Evolutionary conservation across 2,329 filamentous ascomycete genomes (phyloP).

Genomic region (Pseudogymnoascus sp.): DNA sequence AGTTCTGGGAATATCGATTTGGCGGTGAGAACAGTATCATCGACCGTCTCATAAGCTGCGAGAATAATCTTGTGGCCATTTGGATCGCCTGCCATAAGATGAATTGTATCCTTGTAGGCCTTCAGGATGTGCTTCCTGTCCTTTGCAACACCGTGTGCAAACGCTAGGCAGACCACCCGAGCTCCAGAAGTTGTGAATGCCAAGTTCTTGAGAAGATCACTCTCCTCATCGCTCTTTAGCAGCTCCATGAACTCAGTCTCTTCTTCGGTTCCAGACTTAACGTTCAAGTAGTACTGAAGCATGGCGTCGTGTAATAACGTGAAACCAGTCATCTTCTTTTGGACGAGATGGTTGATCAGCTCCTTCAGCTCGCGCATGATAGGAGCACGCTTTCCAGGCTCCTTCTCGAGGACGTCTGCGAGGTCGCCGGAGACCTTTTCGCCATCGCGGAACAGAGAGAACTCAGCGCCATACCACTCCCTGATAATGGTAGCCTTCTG

Average conservation of each 20-base stretch:
- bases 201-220: conserved; percentile 87
- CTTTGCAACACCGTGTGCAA: conserved; percentile 83
- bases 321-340: conserved; percentile 95
- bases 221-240: conserved; percentile 83
- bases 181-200: conserved; percentile 89
- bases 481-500: conserved; percentile 80
- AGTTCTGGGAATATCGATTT: conserved; percentile 86
- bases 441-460: conserved; percentile 63
- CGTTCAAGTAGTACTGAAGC: conserved; percentile 88
- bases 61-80: conserved; percentile 76
- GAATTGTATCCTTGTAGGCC: conserved; percentile 82
- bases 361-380: conserved; percentile 81
- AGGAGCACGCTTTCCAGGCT: conserved; percentile 76
- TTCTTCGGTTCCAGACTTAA: conserved; percentile 69
- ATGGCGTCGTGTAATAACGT: conserved; percentile 98
- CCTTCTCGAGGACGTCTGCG: conserved; percentile 61
- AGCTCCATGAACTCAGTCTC: conserved; percentile 81
- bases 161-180: conserved; percentile 67
- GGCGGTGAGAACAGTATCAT: conserved; percentile 81
- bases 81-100: conserved; percentile 72
- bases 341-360: conserved; percentile 83
- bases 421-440: conserved; percentile 52
- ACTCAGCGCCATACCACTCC: conserved; percentile 96
- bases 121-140: conserved; percentile 84
- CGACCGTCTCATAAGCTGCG: conserved; percentile 80